Percentiles rank a stretch among this genome's conserved stretches.
Evolutionary conservation across 73 alveolate species (phyloP).

Genomic region (Stentor roeselii): DNA sequence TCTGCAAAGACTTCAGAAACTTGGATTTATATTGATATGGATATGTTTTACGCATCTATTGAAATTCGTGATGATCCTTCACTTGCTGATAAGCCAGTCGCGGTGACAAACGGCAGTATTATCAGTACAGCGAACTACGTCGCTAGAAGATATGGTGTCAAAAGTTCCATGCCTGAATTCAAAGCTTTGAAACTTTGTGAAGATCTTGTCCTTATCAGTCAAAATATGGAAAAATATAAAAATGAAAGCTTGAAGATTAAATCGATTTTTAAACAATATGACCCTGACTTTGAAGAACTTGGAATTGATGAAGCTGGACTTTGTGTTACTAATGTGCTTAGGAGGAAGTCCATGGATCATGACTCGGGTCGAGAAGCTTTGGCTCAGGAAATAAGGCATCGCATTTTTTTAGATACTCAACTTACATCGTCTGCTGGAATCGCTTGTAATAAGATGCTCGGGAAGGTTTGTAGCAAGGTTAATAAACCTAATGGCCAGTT

Average conservation of each 20-base stretch:
- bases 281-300: slow-evolving; percentile 76
- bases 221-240: slow-evolving; percentile 72
- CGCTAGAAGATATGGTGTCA: slow-evolving; percentile 95
- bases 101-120: slow-evolving; percentile 90
- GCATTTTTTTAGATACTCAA: slow-evolving; percentile 67
- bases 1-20: slow-evolving; percentile 37
- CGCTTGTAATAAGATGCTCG: slow-evolving; percentile 94
- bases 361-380: slow-evolving; percentile 73
- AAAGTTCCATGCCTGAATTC: slow-evolving; percentile 99
- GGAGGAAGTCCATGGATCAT: slow-evolving; percentile 38
- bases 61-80: slow-evolving; percentile 91
- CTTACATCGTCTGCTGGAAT: slow-evolving; percentile 96
- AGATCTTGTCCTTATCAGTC: slow-evolving; percentile 68
- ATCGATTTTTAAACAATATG: slow-evolving; percentile 73
- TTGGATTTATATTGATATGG: slow-evolving; percentile 98
- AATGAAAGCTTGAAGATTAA: slow-evolving; percentile 48
- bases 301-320: slow-evolving; percentile 97
- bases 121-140: slow-evolving; percentile 94
- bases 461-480: slow-evolving; percentile 92
- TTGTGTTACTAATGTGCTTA: slow-evolving; percentile 82
- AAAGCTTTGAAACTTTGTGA: slow-evolving; percentile 93
- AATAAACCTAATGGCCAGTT: slow-evolving; percentile 96
- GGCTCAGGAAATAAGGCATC: slow-evolving; percentile 73
- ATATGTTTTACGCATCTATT: slow-evolving; percentile 98
- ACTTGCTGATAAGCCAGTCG: slow-evolving; percentile 90